phyloP scores from a whole-genome alignment of 306 rosid genomes.

The Datisca glomerata region DNA sequence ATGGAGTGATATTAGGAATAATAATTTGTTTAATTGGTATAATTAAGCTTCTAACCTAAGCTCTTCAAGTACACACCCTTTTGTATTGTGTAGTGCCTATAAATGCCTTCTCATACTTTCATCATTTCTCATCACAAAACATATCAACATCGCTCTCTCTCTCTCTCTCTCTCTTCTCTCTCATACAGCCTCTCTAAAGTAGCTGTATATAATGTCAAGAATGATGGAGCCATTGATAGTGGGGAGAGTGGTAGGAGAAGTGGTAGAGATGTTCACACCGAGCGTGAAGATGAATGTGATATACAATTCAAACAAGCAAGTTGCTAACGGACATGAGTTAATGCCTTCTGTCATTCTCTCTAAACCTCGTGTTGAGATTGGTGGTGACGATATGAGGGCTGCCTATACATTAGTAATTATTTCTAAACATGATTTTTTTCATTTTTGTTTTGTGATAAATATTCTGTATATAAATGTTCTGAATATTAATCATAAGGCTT shows the following conservation, averaged over 20 bases:
- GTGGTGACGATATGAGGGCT: slow-evolving; percentile 63
- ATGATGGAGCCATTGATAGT: slow-evolving; percentile 40
- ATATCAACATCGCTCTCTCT: background rate
- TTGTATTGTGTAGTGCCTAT: too few relatives aligned
- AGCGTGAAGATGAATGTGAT: slow-evolving; percentile 56
- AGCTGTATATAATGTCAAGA: slow-evolving; percentile 25
- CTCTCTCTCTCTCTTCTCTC: background rate
- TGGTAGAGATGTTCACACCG: slow-evolving; percentile 68
- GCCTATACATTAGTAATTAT: slow-evolving; percentile 65
- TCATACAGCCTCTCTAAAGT: too few relatives aligned
- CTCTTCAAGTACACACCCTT: too few relatives aligned
- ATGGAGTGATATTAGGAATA: too few relatives aligned
- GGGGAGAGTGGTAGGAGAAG: slow-evolving; percentile 88
- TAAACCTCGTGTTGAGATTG: slow-evolving; percentile 72
- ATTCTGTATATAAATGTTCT: too few relatives aligned
- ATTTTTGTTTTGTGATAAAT: too few relatives aligned
- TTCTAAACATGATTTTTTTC: too few relatives aligned
- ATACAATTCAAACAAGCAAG: slow-evolving; percentile 49
- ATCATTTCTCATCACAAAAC: background rate
- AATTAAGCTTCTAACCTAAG: too few relatives aligned
- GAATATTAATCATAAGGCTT: too few relatives aligned
- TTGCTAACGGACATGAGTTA: slow-evolving; percentile 69
- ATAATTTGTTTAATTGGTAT: too few relatives aligned
- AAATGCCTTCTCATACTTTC: background rate
- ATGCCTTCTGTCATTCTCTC: slow-evolving; percentile 42